These are phyloP conservation scores for Neonothopanus nambi DNA, from an alignment of 1,284 basidiomycete genomes.

Conservation along the genomic window DNA sequence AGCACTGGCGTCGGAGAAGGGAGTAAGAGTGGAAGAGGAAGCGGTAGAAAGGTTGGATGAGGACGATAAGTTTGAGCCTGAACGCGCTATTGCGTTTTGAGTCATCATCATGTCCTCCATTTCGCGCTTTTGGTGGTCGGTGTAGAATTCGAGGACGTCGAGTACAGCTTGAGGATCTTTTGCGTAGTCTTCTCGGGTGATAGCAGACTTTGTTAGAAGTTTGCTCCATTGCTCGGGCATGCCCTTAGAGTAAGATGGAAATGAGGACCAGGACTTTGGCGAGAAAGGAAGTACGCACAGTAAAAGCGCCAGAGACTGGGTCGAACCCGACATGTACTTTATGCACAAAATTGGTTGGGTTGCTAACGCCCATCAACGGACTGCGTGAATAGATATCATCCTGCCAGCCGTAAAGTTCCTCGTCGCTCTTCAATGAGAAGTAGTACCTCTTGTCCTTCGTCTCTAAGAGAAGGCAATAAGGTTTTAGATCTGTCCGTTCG, in stretches of 20 bases:
- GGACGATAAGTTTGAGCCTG: conserved; percentile 25
- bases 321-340: conserved; percentile 99
- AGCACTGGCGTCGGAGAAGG: conserved; percentile 40
- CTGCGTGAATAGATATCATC: conserved; percentile 95
- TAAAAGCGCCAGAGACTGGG: conserved; percentile 91
- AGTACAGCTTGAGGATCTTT: conserved; percentile 96
- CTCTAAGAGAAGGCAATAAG: conserved; percentile 87
- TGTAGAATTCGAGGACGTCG: conserved; percentile 98
- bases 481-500: conserved; percentile 90
- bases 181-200: conserved; percentile 96
- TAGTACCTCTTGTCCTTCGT: conserved; percentile 80
- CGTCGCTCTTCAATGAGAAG: conserved; percentile 87
- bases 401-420: conserved; percentile 96
- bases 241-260: conserved; percentile 62
- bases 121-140: conserved; percentile 94
- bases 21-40: conserved; percentile 28
- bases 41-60: conserved; percentile 19
- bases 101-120: conserved; percentile 54
- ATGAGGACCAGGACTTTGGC: conserved; percentile 3
- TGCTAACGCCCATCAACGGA: conserved; percentile 90
- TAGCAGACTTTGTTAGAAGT: conserved; percentile 94
- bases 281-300: conserved; percentile 56
- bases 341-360: conserved; percentile 97
- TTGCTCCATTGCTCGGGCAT: conserved; percentile 98
- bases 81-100: conserved; percentile 21